A percentile compares a stretch with the other conserved stretches of the same genome.
phyloP scores from a whole-genome alignment of 176 grass and related monocot genomes.

The Oryza australiensis region DNA sequence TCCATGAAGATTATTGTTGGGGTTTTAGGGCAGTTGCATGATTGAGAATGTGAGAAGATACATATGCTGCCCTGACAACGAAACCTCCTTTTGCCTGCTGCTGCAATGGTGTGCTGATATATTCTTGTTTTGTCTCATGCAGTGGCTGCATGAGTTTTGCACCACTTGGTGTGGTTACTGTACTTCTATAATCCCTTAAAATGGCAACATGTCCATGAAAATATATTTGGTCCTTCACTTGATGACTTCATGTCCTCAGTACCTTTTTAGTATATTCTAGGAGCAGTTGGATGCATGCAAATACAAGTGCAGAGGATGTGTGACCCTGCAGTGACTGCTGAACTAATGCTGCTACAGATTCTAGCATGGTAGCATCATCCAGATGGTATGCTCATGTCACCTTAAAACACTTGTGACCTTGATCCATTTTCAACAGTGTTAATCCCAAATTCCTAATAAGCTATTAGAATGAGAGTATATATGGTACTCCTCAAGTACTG shows the following conservation, averaged over 20 bases:
- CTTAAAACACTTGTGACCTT: not conserved
- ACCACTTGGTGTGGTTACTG: not conserved
- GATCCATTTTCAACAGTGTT: not conserved
- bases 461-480: no score
- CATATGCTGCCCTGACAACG: not conserved
- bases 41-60: not conserved
- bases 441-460: not conserved
- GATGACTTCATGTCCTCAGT: not conserved
- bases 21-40: not conserved
- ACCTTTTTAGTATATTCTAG: not conserved
- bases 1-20: not conserved
- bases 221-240: not conserved
- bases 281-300: not conserved
- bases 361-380: not conserved
- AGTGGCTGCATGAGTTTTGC: not conserved
- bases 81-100: not conserved
- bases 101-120: not conserved
- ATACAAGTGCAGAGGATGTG: not conserved
- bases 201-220: not conserved
- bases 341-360: not conserved
- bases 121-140: not conserved
- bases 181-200: not conserved
- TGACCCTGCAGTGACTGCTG: not conserved
- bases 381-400: not conserved
- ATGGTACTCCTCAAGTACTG: not conserved